Conservation (phyloP, 345 rosid genomes). For the Mallotus nudiflorus region DNA sequence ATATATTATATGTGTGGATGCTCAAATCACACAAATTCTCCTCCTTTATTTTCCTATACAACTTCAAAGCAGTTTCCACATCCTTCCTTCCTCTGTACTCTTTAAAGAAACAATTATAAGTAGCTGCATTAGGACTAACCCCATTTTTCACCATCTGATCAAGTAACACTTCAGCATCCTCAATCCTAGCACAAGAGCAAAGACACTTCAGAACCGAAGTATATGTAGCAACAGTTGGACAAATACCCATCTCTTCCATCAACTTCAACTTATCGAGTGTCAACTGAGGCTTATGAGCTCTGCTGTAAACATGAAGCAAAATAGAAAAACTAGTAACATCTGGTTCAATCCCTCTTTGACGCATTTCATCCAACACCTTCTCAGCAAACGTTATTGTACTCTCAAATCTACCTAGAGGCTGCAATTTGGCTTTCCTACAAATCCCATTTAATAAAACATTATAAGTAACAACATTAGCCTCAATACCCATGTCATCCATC, state of each 20-base stretch:
- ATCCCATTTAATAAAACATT: slow-evolving; percentile 78
- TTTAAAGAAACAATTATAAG: slow-evolving; percentile 82
- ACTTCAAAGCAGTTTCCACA: slow-evolving; percentile 51
- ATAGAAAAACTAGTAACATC: slow-evolving; percentile 79
- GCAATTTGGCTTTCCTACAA: slow-evolving; percentile 76
- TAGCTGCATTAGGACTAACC: slow-evolving; percentile 59
- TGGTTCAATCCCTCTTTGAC: slow-evolving; percentile 65
- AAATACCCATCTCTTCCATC: slow-evolving; percentile 70
- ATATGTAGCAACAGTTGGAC: slow-evolving; percentile 56
- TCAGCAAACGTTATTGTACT: slow-evolving; percentile 60
- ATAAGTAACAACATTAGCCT: slow-evolving; percentile 67
- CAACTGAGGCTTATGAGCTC: slow-evolving; percentile 79
- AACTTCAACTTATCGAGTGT: slow-evolving; percentile 64
- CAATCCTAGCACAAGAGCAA: slow-evolving; percentile 68
- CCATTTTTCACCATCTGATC: slow-evolving; percentile 61
- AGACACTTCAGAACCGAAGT: slow-evolving; percentile 83
- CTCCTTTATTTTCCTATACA: slow-evolving; percentile 76
- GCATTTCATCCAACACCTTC: slow-evolving; percentile 85
- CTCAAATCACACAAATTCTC: slow-evolving; percentile 40
- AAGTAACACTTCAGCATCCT: slow-evolving; percentile 68
- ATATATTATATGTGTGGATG: slow-evolving; percentile 59
- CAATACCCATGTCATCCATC: slow-evolving; percentile 64
- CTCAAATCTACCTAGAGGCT: slow-evolving; percentile 65
- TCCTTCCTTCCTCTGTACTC: slow-evolving; percentile 86
- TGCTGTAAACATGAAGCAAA: slow-evolving; percentile 73